These are phyloP conservation scores for Ceriops decandra DNA, from an alignment of 345 rosid genomes.

Conservation along the genomic window DNA sequence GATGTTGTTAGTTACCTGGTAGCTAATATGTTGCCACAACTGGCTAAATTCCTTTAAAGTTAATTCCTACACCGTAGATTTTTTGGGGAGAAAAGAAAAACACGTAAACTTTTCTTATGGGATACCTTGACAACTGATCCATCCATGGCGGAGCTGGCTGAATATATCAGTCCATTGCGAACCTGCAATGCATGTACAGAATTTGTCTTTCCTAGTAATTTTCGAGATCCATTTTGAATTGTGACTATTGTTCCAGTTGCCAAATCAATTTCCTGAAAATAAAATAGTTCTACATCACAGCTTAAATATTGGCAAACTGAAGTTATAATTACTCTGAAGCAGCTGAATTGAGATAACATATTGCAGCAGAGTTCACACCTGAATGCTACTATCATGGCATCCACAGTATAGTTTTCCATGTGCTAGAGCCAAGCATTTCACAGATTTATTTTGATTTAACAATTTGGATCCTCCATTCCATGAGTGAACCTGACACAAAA, in stretches of 20 bases:
- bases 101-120: no score
- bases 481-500: conserved; percentile 43
- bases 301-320: not conserved
- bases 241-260: conserved; percentile 51
- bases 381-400: conserved; percentile 64
- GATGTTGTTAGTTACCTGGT: conserved; percentile 2
- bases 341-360: not conserved
- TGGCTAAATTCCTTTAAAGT: no score
- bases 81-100: no score
- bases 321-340: not conserved
- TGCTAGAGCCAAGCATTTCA: conserved; percentile 49
- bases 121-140: conserved; percentile 60
- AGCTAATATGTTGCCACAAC: no score
- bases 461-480: conserved; percentile 62
- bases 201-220: conserved; percentile 52
- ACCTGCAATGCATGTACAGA: conserved; percentile 49
- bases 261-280: conserved; percentile 63
- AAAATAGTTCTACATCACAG: not conserved
- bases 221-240: conserved; percentile 58
- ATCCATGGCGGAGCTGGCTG: conserved; percentile 52
- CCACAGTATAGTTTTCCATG: conserved; percentile 67
- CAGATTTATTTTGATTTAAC: conserved; percentile 39
- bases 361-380: conserved; percentile 29
- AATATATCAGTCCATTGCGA: conserved; percentile 44
- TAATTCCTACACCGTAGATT: no score